A percentile compares a stretch with the other conserved stretches of the same genome.
Conservation (phyloP, 1,284 basidiomycete genomes). For the Peniophora sp. region DNA sequence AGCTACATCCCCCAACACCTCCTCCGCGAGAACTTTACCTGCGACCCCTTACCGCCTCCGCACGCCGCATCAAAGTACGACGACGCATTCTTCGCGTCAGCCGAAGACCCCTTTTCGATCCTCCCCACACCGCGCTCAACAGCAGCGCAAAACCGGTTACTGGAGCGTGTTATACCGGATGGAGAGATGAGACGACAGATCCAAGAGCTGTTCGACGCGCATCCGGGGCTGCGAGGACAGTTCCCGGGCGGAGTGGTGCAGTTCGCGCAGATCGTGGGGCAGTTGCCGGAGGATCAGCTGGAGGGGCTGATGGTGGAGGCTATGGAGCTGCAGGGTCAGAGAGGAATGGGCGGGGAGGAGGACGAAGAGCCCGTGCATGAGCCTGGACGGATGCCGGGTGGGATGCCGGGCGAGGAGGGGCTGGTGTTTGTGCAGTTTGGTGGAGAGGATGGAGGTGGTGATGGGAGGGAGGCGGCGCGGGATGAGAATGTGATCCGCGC, state of each 20-base stretch:
- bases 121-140: conserved; percentile 29
- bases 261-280: conserved; percentile 50
- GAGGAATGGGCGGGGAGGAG: conserved; percentile 14
- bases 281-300: conserved; percentile 50
- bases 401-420: conserved; percentile 18
- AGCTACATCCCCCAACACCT: conserved; percentile 62
- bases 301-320: conserved; percentile 44
- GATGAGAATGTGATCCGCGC: conserved; percentile 10
- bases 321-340: conserved; percentile 22
- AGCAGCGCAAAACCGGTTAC: conserved; percentile 35
- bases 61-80: conserved; percentile 57
- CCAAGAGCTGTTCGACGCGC: conserved; percentile 46
- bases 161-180: conserved; percentile 53
- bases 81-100: conserved; percentile 59
- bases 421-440: conserved; percentile 16
- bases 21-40: conserved; percentile 51
- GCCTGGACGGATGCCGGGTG: conserved; percentile 18
- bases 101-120: conserved; percentile 42
- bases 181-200: conserved; percentile 46
- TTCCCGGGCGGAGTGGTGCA: conserved; percentile 60
- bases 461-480: conserved; percentile 22
- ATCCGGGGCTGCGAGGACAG: conserved; percentile 41
- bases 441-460: conserved; percentile 15
- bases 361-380: conserved; percentile 5
- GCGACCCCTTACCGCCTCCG: conserved; percentile 75